phyloP scores from a whole-genome alignment of 2,329 filamentous ascomycete genomes.

The Colletotrichum costaricense region DNA sequence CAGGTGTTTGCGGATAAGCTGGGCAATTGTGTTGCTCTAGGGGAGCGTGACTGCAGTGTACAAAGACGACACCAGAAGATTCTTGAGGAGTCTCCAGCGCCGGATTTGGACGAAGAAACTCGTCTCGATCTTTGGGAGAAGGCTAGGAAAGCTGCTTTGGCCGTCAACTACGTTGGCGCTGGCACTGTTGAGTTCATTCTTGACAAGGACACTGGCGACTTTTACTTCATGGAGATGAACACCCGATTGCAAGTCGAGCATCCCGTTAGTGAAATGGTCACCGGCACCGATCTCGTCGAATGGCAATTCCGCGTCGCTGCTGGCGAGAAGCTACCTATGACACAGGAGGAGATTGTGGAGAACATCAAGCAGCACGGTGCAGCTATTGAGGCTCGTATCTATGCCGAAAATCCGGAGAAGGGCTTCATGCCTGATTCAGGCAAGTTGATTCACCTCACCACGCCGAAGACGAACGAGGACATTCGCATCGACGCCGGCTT shows the following conservation, averaged over 20 bases:
- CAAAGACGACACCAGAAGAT: constrained; percentile 92
- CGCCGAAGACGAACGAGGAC: constrained; percentile 75
- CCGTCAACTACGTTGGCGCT: constrained; percentile 88
- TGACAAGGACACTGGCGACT: constrained; percentile 82
- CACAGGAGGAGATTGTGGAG: constrained; percentile 74
- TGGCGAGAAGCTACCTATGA: constrained; percentile 67
- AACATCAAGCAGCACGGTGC: constrained; percentile 82
- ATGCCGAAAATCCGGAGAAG: constrained; percentile 92
- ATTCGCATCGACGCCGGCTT: constrained; percentile 95
- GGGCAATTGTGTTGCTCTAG: constrained; percentile 84
- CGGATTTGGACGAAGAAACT: constrained; percentile 69
- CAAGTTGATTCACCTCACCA: constrained; percentile 83
- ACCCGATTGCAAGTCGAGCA: constrained; percentile 97
- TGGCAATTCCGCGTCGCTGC: constrained; percentile 89
- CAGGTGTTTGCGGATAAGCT: constrained; percentile 88
- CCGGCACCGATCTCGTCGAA: constrained; percentile 81
- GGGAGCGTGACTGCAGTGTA: constrained; percentile 89
- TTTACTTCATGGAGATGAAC: constrained; percentile 87
- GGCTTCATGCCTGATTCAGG: constrained; percentile 97
- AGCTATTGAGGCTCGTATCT: constrained; percentile 95
- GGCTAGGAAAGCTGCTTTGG: constrained; percentile 74
- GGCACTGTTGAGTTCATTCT: constrained; percentile 93
- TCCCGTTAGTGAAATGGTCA: constrained; percentile 83
- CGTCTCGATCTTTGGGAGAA: constrained; percentile 73
- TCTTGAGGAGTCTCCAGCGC: constrained; percentile 88